These are phyloP conservation scores for Neonectria hederae DNA, from an alignment of 2,329 filamentous ascomycete species.

Conservation along the genomic window DNA sequence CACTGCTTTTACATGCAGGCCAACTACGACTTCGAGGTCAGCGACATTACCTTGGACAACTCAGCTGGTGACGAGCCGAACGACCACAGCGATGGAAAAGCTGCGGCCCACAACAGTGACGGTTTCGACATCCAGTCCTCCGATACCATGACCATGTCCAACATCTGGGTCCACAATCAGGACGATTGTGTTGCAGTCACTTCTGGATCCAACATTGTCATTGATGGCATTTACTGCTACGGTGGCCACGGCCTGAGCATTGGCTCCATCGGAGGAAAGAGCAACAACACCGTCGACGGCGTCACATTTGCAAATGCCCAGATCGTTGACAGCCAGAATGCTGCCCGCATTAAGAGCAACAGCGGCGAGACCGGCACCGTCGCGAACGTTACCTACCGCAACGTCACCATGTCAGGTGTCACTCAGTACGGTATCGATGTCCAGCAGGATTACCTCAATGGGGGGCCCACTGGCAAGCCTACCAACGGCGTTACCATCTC, in stretches of 20 bases:
- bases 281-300: slow-evolving; percentile 60
- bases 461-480: slow-evolving; percentile 51
- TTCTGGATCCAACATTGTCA: slow-evolving; percentile 56
- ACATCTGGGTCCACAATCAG: slow-evolving; percentile 64
- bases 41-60: slow-evolving; percentile 49
- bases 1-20: slow-evolving; percentile 50
- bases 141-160: slow-evolving; percentile 57
- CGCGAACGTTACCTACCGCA: slow-evolving; percentile 51
- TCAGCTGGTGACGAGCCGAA: slow-evolving; percentile 43
- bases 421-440: slow-evolving; percentile 48
- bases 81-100: slow-evolving; percentile 21
- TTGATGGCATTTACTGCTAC: slow-evolving; percentile 52
- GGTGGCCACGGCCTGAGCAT: slow-evolving; percentile 53
- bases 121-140: slow-evolving; percentile 64
- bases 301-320: slow-evolving; percentile 58
- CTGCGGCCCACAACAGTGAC: slow-evolving; percentile 60
- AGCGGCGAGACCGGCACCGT: slow-evolving; percentile 54
- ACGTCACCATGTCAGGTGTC: slow-evolving; percentile 52
- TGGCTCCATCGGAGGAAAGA: slow-evolving; percentile 54
- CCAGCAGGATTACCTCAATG: slow-evolving; percentile 56
- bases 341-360: slow-evolving; percentile 58
- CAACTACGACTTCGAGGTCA: slow-evolving; percentile 45
- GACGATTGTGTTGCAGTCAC: slow-evolving; percentile 67
- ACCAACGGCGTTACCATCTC: slow-evolving; percentile 59
- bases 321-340: slow-evolving; percentile 61